These are phyloP conservation scores for Vitis hybrid DNA, from an alignment of 177 flowering plant species.

Conservation along the genomic window DNA sequence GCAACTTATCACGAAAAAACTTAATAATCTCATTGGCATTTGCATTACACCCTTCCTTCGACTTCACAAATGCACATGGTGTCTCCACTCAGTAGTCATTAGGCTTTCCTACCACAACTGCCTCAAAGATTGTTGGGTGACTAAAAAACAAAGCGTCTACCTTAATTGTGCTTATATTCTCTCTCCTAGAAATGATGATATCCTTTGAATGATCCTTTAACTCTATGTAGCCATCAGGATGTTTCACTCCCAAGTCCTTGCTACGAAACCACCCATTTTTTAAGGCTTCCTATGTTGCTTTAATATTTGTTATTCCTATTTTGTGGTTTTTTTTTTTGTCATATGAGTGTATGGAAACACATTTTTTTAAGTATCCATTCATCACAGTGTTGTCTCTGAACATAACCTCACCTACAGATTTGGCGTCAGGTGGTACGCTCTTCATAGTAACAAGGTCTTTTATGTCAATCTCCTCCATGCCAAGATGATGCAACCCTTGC, in stretches of 20 bases:
- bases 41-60: not conserved
- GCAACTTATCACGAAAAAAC: conserved; percentile 8
- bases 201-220: conserved; percentile 21
- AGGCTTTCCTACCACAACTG: conserved; percentile 14
- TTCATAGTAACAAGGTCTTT: conserved; percentile 11
- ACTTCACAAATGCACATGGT: conserved; percentile 22
- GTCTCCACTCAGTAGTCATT: conserved; percentile 10
- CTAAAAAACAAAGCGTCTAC: conserved; percentile 13
- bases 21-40: conserved; percentile 10
- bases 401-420: conserved; percentile 20
- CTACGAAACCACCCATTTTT: conserved; percentile 19
- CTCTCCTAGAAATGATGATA: conserved; percentile 10
- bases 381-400: conserved; percentile 18
- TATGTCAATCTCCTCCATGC: conserved; percentile 11
- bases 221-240: conserved; percentile 12
- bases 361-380: conserved; percentile 17
- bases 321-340: too few species aligned
- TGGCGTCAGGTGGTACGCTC: conserved; percentile 14
- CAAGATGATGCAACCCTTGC: conserved; percentile 23
- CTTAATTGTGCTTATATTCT: conserved; percentile 16
- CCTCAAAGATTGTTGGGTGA: conserved; percentile 15
- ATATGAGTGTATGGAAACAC: too few species aligned
- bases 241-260: conserved; percentile 14
- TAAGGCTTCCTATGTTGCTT: conserved; percentile 19
- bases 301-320: too few species aligned